phyloP scores from a whole-genome alignment of 2,329 filamentous ascomycete genomes.

The Aspergillus pseudonomiae region DNA sequence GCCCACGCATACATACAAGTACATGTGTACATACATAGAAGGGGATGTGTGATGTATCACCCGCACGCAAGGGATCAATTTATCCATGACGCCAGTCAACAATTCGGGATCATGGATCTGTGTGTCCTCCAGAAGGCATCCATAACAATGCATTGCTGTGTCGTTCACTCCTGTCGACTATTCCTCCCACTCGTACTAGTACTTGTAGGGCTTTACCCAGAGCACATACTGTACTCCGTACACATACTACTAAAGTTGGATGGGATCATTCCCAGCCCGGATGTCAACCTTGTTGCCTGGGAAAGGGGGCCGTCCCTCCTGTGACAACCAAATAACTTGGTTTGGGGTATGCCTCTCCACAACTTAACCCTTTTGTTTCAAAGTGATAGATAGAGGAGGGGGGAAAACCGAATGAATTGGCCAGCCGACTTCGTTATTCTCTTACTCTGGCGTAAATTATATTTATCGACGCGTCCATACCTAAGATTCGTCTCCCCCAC shows the following conservation, averaged over 20 bases:
- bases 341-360: not conserved
- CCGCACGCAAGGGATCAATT: not conserved
- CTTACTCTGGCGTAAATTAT: not conserved
- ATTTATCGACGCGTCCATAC: not conserved
- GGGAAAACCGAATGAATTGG: not conserved
- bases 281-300: not conserved
- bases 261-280: not conserved
- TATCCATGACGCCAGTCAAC: not conserved
- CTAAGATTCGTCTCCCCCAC: not conserved
- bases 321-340: not conserved
- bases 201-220: not conserved
- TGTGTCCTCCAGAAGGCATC: not conserved
- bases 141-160: not conserved
- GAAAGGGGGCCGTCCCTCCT: not conserved
- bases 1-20: not conserved
- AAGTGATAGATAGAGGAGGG: not conserved
- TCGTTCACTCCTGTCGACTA: not conserved
- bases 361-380: not conserved
- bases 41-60: conserved; percentile 4
- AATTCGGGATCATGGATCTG: not conserved
- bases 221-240: not conserved
- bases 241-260: not conserved
- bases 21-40: not conserved
- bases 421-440: not conserved
- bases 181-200: not conserved